These are phyloP conservation scores for Xylaria arbuscula DNA, from an alignment of 2,329 filamentous ascomycete genomes.

Conservation along the genomic window DNA sequence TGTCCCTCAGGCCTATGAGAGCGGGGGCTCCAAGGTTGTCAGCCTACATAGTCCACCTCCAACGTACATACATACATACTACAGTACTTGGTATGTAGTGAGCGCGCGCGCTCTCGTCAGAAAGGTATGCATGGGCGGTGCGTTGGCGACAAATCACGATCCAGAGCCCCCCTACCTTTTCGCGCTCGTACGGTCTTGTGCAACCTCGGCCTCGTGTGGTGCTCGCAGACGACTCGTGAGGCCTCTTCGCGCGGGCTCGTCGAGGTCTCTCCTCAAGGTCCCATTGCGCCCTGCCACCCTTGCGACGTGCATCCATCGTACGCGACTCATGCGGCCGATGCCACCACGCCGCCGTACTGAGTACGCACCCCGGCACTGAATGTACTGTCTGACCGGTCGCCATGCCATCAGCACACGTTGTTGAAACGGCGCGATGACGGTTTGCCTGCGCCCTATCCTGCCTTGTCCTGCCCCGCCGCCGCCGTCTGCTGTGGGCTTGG, in stretches of 20 bases:
- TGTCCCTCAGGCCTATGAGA: constrained; percentile 16
- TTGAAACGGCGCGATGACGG: constrained; percentile 28
- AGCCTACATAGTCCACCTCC: constrained; percentile 31
- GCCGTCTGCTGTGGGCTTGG: neutral
- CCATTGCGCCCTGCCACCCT: constrained; percentile 36
- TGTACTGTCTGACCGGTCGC: constrained; percentile 27
- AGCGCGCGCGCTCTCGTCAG: constrained; percentile 23
- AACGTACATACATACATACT: no score
- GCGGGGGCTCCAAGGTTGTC: constrained; percentile 29
- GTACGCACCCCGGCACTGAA: constrained; percentile 20
- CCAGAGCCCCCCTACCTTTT: constrained; percentile 23
- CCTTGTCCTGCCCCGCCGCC: constrained; percentile 17
- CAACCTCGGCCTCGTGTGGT: constrained; percentile 34
- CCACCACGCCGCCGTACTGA: constrained; percentile 2
- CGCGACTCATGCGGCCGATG: constrained; percentile 15
- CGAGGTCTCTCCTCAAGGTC: constrained; percentile 27
- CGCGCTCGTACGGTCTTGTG: constrained; percentile 33
- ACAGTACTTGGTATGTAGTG: neutral
- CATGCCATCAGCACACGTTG: constrained; percentile 30
- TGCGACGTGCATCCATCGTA: constrained; percentile 6
- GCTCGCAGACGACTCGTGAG: constrained; percentile 16
- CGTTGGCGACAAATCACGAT: constrained; percentile 33
- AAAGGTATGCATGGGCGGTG: constrained; percentile 27
- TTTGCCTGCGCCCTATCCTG: constrained; percentile 18
- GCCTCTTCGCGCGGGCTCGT: constrained; percentile 5